phyloP scores from a whole-genome alignment of 768 basidiomycete genomes.

The Zangia roseola region DNA sequence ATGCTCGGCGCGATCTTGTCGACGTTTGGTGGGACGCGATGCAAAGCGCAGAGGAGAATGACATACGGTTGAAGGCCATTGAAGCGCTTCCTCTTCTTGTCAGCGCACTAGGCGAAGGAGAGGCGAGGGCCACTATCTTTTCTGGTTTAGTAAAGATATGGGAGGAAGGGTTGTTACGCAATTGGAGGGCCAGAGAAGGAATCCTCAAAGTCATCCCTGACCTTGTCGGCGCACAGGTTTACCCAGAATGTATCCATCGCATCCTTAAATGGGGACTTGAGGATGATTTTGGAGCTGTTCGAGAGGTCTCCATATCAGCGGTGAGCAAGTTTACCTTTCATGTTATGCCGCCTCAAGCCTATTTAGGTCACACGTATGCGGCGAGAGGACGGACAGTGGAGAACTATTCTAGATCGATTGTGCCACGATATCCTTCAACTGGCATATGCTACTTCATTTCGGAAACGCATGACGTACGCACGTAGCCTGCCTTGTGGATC shows the following conservation, averaged over 20 bases:
- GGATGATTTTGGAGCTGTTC: slow-evolving; percentile 81
- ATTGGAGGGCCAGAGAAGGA: slow-evolving; percentile 83
- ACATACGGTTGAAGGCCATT: slow-evolving; percentile 68
- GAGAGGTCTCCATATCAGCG: slow-evolving; percentile 66
- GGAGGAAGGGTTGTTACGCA: slow-evolving; percentile 56
- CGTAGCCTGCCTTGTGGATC: slow-evolving; percentile 27
- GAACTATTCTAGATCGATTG: slow-evolving; percentile 37
- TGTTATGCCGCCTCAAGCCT: slow-evolving; percentile 10
- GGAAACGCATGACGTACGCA: slow-evolving; percentile 79
- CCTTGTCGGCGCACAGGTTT: slow-evolving; percentile 45
- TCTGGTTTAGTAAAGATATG: slow-evolving; percentile 50
- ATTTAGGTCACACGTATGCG: slow-evolving; percentile 51
- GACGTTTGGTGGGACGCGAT: slow-evolving; percentile 67
- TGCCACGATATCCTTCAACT: slow-evolving; percentile 42
- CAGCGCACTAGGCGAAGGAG: slow-evolving; percentile 44
- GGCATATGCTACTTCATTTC: slow-evolving; percentile 47
- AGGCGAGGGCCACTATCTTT: slow-evolving; percentile 46
- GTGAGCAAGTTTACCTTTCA: slow-evolving; percentile 43
- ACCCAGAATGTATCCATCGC: slow-evolving; percentile 46
- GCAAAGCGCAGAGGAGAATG: slow-evolving; percentile 54
- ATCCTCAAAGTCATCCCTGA: slow-evolving; percentile 55
- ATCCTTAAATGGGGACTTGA: slow-evolving; percentile 63
- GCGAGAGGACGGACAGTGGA: slow-evolving; percentile 37
- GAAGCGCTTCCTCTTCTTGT: slow-evolving; percentile 64
- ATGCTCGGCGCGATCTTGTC: slow-evolving; percentile 67